phyloP scores from a whole-genome alignment of 345 rosid species.

The Populus euphratica region DNA sequence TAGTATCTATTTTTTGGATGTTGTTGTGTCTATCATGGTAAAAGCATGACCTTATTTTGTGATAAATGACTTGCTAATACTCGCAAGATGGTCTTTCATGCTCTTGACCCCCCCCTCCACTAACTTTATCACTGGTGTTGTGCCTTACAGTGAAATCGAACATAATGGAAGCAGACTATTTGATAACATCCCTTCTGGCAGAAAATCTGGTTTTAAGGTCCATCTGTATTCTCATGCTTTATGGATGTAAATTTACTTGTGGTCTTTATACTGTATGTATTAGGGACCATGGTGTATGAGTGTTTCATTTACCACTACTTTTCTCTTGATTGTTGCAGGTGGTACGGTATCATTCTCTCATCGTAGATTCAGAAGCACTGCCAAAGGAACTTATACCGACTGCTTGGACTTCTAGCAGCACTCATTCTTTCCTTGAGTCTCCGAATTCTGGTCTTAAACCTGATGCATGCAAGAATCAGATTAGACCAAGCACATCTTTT shows the following conservation, averaged over 20 bases:
- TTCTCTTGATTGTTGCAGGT: conserved; percentile 44
- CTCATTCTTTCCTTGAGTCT: conserved; percentile 49
- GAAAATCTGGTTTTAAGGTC: conserved; percentile 84
- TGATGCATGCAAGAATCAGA: conserved; percentile 25
- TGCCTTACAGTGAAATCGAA: conserved; percentile 68
- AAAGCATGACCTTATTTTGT: neutral
- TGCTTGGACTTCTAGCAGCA: conserved; percentile 69
- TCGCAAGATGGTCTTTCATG: conserved; percentile 1
- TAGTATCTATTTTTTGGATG: neutral
- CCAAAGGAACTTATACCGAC: conserved; percentile 79
- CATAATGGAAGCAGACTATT: conserved; percentile 72
- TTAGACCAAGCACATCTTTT: conserved; percentile 17
- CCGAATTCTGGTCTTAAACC: conserved; percentile 30
- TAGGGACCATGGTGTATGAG: neutral
- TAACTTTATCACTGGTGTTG: conserved; percentile 2
- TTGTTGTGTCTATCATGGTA: neutral
- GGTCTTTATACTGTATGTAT: no score
- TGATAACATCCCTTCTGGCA: conserved; percentile 71
- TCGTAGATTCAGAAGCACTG: conserved; percentile 70
- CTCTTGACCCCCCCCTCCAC: neutral
- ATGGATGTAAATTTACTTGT: neutral
- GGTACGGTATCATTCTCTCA: conserved; percentile 90
- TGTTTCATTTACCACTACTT: neutral
- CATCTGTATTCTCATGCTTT: conserved; percentile 4
- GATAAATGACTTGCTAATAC: neutral